Conservation (phyloP, 176 grass and related monocot species). For the Sorghum bicolor region DNA sequence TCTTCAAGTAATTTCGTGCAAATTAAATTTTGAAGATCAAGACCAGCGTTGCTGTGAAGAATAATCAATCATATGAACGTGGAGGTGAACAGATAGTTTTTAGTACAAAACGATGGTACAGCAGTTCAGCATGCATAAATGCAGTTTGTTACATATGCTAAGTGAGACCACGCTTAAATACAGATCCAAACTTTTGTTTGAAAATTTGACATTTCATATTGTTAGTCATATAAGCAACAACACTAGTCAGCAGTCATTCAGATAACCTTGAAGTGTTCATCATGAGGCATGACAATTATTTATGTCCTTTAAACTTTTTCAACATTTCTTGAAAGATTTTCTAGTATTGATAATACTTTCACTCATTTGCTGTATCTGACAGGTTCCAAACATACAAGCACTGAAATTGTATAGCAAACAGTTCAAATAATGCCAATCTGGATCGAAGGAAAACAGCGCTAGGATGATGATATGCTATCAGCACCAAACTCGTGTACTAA, state of each 20-base stretch:
- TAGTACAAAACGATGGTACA: conserved; percentile 26
- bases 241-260: not conserved
- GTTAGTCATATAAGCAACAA: conserved; percentile 21
- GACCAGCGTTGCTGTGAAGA: conserved; percentile 75
- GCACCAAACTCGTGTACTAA: conserved; percentile 11
- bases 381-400: not conserved
- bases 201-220: not conserved
- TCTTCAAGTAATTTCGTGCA: conserved; percentile 64
- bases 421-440: not conserved
- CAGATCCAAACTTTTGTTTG: not conserved
- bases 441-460: not conserved
- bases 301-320: not conserved
- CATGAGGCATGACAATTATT: not conserved
- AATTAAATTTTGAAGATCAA: conserved; percentile 73
- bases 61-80: conserved; percentile 18
- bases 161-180: not conserved
- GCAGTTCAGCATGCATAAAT: conserved; percentile 14
- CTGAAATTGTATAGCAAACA: not conserved
- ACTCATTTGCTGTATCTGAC: conserved; percentile 1
- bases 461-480: not conserved
- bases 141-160: not conserved
- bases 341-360: conserved; percentile 7
- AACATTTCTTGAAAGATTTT: conserved; percentile 4
- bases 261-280: not conserved
- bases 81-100: conserved; percentile 11